phyloP scores from a whole-genome alignment of 306 rosid species.

The Acacia confusa region DNA sequence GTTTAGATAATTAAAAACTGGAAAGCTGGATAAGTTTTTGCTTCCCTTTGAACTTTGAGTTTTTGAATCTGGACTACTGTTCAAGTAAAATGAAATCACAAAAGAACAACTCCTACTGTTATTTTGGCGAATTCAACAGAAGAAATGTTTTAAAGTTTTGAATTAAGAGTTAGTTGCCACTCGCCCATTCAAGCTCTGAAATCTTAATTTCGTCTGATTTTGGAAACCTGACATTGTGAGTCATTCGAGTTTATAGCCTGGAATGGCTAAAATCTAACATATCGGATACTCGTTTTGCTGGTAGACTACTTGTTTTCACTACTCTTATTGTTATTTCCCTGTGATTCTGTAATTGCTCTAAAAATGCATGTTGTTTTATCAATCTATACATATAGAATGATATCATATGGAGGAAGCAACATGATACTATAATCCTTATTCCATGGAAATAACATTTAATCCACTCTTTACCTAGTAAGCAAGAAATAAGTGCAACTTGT shows the following conservation, averaged over 20 bases:
- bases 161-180: constrained; percentile 1
- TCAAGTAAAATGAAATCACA: constrained; percentile 8
- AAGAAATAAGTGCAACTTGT: too few relatives aligned
- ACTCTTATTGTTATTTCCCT: background rate
- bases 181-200: too few relatives aligned
- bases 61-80: background rate
- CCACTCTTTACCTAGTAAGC: too few relatives aligned
- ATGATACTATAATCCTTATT: too few relatives aligned
- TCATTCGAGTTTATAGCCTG: constrained; percentile 1
- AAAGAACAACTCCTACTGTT: constrained; percentile 14
- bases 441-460: too few relatives aligned
- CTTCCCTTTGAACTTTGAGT: constrained; percentile 7
- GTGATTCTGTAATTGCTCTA: background rate
- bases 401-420: too few relatives aligned
- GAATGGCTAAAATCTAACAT: background rate
- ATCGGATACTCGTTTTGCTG: background rate
- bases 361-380: background rate
- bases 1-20: background rate
- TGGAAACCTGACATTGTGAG: background rate
- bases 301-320: background rate
- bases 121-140: constrained; percentile 16
- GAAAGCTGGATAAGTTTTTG: background rate
- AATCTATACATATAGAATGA: too few relatives aligned
- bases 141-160: background rate
- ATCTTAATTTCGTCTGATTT: background rate